A percentile compares a stretch with the other conserved stretches of the same genome.
phyloP scores from a whole-genome alignment of 352 stramenopile genomes.

The Pythium scleroteichum region DNA sequence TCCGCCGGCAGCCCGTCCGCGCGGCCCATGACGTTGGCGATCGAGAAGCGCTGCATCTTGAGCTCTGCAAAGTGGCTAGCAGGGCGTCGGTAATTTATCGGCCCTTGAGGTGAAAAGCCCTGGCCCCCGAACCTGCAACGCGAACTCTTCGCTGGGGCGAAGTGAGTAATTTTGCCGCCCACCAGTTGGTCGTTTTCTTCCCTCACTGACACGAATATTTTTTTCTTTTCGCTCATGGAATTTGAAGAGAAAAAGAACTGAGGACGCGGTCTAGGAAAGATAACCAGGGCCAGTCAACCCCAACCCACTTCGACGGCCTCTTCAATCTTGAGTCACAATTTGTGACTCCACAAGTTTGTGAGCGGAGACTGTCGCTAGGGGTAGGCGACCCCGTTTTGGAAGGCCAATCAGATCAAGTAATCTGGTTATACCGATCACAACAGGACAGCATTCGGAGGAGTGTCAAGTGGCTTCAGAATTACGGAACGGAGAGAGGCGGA shows the following conservation, averaged over 20 bases:
- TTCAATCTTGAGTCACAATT: conserved; percentile 1
- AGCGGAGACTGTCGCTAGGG: background rate
- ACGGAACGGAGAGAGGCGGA: too few relatives aligned
- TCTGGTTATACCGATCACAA: too few relatives aligned
- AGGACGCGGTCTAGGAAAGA: conserved; percentile 4
- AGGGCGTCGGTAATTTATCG: conserved; percentile 1
- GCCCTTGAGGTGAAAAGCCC: too few relatives aligned
- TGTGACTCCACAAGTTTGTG: background rate
- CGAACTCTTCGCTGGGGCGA: background rate
- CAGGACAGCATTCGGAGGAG: too few relatives aligned
- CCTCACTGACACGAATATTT: conserved; percentile 3
- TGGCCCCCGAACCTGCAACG: conserved; percentile 15
- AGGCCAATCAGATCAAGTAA: conserved; percentile 1
- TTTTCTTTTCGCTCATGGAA: conserved; percentile 1
- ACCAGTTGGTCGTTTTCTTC: too few relatives aligned
- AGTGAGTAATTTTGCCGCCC: background rate
- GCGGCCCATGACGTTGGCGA: conserved; percentile 66
- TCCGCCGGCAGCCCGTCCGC: conserved; percentile 37
- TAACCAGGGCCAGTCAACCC: background rate
- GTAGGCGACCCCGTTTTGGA: background rate
- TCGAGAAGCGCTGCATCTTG: conserved; percentile 80
- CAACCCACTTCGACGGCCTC: background rate
- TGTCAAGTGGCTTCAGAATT: background rate
- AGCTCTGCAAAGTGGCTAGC: background rate
- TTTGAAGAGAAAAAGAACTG: conserved; percentile 27